Conservation (phyloP, 2,329 filamentous ascomycete species). For the Colletotrichum phormii region DNA sequence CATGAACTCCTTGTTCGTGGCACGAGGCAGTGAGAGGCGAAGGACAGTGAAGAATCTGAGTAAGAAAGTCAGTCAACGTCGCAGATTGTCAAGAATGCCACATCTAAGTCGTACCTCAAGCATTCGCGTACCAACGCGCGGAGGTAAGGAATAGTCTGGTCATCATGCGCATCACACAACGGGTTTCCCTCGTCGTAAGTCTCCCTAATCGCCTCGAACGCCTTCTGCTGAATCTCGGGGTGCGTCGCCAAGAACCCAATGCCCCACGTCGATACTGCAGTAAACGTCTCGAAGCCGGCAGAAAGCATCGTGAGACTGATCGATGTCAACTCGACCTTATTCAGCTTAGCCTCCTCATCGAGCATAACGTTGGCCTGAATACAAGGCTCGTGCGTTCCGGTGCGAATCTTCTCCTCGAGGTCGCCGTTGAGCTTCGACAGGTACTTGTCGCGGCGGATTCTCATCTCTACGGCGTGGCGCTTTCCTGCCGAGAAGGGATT, state of each 20-base stretch:
- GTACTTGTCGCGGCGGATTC: constrained; percentile 38
- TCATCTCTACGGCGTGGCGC: constrained; percentile 36
- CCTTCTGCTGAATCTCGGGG: constrained; percentile 44
- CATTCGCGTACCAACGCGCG: constrained; percentile 84
- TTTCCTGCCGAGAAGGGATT: constrained; percentile 31
- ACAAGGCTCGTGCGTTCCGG: constrained; percentile 73
- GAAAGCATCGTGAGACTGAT: constrained; percentile 76
- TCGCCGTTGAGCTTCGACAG: constrained; percentile 37
- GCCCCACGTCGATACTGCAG: constrained; percentile 43
- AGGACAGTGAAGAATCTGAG: constrained; percentile 73
- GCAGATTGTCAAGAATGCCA: constrained; percentile 8
- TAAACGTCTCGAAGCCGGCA: constrained; percentile 45
- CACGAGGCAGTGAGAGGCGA: constrained; percentile 72
- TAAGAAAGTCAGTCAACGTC: constrained; percentile 38
- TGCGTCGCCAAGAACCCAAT: constrained; percentile 43
- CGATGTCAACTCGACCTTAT: constrained; percentile 69
- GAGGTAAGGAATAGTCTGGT: constrained; percentile 82
- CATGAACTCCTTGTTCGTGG: constrained; percentile 45
- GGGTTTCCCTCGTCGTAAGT: constrained; percentile 80
- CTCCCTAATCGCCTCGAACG: constrained; percentile 49
- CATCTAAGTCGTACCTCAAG: constrained; percentile 49
- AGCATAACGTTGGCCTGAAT: constrained; percentile 75
- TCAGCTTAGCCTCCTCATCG: constrained; percentile 63
- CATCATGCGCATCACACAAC: constrained; percentile 78
- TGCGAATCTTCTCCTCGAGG: constrained; percentile 41